These are phyloP conservation scores for Trichoderma sp. DNA, from an alignment of 2,329 filamentous ascomycete genomes.

Conservation along the genomic window DNA sequence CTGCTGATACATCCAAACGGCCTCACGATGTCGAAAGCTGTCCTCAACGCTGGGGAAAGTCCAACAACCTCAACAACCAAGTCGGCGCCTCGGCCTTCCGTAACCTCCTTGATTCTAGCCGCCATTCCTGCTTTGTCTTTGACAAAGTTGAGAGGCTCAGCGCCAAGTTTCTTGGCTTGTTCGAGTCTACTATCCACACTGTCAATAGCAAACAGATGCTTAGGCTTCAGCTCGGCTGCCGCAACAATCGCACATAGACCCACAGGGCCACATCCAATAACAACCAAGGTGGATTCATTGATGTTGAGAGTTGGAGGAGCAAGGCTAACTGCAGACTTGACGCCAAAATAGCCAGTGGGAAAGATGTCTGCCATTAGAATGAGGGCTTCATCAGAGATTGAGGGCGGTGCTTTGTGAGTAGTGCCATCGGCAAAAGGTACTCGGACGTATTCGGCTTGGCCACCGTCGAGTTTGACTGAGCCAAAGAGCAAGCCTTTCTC, in stretches of 20 bases:
- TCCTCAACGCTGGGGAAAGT: slow-evolving; percentile 67
- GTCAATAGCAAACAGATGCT: slow-evolving; percentile 78
- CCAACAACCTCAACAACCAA: slow-evolving; percentile 81
- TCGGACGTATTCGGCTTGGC: slow-evolving; percentile 80
- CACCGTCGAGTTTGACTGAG: slow-evolving; percentile 69
- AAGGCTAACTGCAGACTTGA: slow-evolving; percentile 73
- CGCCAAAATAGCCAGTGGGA: slow-evolving; percentile 83
- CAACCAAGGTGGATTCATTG: slow-evolving; percentile 68
- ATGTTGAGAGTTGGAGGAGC: slow-evolving; percentile 46
- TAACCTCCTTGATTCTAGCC: slow-evolving; percentile 72
- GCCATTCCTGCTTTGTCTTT: slow-evolving; percentile 67
- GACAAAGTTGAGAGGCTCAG: slow-evolving; percentile 80
- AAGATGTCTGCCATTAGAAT: slow-evolving; percentile 94
- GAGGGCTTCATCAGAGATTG: slow-evolving; percentile 73
- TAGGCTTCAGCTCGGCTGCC: slow-evolving; percentile 74
- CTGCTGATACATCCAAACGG: slow-evolving; percentile 75
- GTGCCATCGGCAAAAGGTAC: slow-evolving; percentile 82
- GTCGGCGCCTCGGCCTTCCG: slow-evolving; percentile 81
- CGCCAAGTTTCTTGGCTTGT: slow-evolving; percentile 73
- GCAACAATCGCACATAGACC: slow-evolving; percentile 83
- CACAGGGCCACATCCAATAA: slow-evolving; percentile 85
- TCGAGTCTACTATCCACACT: slow-evolving; percentile 75
- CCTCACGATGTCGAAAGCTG: slow-evolving; percentile 71
- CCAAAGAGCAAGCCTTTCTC: slow-evolving; percentile 72
- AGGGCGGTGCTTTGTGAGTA: slow-evolving; percentile 68